These are phyloP conservation scores for Yarrowia phangngaensis DNA, from an alignment of 805 yeast species.

Conservation along the genomic window DNA sequence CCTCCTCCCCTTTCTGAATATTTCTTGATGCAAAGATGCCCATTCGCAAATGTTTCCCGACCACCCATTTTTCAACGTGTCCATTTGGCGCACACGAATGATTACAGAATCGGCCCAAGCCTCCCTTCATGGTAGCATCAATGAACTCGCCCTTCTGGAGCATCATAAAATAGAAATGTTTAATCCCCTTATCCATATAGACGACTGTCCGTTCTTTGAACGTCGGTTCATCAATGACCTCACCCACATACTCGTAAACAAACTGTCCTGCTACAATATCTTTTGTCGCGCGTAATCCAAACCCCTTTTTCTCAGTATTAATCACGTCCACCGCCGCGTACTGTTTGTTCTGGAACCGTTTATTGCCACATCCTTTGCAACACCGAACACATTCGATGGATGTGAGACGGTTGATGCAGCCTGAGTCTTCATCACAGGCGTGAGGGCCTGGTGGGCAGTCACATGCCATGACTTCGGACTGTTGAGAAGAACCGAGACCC, in stretches of 20 bases:
- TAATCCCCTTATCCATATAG: constrained; percentile 64
- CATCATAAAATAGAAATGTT: constrained; percentile 95
- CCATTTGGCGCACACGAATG: constrained; percentile 96
- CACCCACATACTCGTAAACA: constrained; percentile 90
- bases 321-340: constrained; percentile 79
- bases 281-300: constrained; percentile 72
- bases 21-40: constrained; percentile 85
- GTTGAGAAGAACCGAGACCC: constrained; percentile 64
- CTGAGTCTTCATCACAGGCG: constrained; percentile 83
- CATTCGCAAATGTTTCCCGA: constrained; percentile 83
- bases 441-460: constrained; percentile 63
- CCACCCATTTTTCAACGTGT: constrained; percentile 96
- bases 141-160: constrained; percentile 86
- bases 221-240: constrained; percentile 76
- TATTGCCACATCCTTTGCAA: constrained; percentile 78
- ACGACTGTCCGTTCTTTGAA: constrained; percentile 70
- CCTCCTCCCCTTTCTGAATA: constrained; percentile 76
- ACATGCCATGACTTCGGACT: constrained; percentile 83
- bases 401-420: constrained; percentile 88
- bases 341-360: constrained; percentile 74
- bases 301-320: constrained; percentile 80
- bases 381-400: constrained; percentile 87
- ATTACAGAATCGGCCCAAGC: constrained; percentile 85
- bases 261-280: constrained; percentile 61
- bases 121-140: constrained; percentile 89